Percentiles rank a stretch among this genome's conserved stretches.
Conservation (phyloP, 148 eudicot genomes). For the Chenopodium berlandieri region DNA sequence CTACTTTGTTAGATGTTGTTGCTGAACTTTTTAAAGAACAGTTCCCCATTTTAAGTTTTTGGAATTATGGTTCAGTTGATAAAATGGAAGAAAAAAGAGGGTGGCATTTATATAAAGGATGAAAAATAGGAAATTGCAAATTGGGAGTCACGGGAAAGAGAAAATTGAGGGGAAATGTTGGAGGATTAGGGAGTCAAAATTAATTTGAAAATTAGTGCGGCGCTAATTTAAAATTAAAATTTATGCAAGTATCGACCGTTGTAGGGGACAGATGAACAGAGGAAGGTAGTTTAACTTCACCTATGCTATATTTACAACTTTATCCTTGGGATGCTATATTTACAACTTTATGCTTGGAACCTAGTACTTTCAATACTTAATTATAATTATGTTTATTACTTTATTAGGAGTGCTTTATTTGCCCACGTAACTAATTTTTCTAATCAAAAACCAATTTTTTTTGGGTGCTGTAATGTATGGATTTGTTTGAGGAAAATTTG, state of each 20-base stretch:
- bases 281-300: slow-evolving; percentile 8
- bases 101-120: slow-evolving; percentile 7
- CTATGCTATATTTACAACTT: not conserved
- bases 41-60: slow-evolving; percentile 46
- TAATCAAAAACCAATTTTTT: too few relatives aligned
- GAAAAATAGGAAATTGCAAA: not conserved
- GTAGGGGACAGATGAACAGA: slow-evolving; percentile 6
- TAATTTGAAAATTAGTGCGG: slow-evolving; percentile 5
- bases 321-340: not conserved
- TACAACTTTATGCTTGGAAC: not conserved
- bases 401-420: too few relatives aligned
- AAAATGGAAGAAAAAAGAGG: not conserved
- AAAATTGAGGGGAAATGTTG: slow-evolving; percentile 13
- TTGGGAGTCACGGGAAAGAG: slow-evolving; percentile 19
- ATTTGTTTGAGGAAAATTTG: too few relatives aligned
- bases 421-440: too few relatives aligned
- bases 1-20: slow-evolving; percentile 17
- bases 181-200: not conserved
- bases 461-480: too few relatives aligned
- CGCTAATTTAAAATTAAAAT: not conserved
- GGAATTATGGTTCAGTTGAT: not conserved
- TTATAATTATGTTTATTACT: too few relatives aligned
- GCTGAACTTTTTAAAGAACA: slow-evolving; percentile 45
- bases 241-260: slow-evolving; percentile 17
- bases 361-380: too few relatives aligned